These are phyloP conservation scores for Bjerkandera adusta DNA, from an alignment of 1,284 basidiomycete genomes.

Conservation along the genomic window DNA sequence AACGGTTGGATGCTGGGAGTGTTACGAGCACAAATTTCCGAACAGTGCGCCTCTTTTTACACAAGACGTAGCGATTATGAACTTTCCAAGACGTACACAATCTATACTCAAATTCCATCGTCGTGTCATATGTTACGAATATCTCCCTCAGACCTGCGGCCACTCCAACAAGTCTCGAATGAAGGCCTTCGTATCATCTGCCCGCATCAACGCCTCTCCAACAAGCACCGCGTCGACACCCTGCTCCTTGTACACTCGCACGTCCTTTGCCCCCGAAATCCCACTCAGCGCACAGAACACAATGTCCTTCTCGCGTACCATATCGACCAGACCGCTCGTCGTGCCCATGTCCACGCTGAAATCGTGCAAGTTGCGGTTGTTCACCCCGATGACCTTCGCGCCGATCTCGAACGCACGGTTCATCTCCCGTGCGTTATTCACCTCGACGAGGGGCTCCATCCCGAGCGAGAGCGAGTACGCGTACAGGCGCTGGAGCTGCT, in stretches of 20 bases:
- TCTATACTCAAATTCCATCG: too few species aligned
- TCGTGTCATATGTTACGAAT: too few species aligned
- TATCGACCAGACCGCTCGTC: constrained; percentile 87
- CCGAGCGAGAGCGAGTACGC: constrained; percentile 78
- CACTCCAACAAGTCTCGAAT: constrained; percentile 73
- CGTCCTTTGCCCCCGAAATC: constrained; percentile 79
- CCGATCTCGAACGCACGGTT: constrained; percentile 81
- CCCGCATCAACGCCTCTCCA: constrained; percentile 96
- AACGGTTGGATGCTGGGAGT: too few species aligned
- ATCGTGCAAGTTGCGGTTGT: constrained; percentile 96
- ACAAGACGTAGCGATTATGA: too few species aligned
- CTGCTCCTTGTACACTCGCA: constrained; percentile 78
- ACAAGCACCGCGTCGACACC: constrained; percentile 91
- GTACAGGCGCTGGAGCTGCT: constrained; percentile 79
- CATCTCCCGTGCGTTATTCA: constrained; percentile 95
- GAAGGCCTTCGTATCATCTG: constrained; percentile 79
- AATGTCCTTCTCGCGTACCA: constrained; percentile 74
- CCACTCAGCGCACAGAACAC: constrained; percentile 92
- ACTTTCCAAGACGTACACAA: too few species aligned
- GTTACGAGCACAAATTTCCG: too few species aligned
- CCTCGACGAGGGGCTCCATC: constrained; percentile 99
- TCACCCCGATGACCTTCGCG: constrained; percentile 94
- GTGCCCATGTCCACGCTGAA: constrained; percentile 98
- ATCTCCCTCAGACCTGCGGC: too few species aligned
- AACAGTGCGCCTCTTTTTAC: too few species aligned